Percentiles rank a stretch among this genome's conserved stretches.
These are phyloP conservation scores for Wickerhamiella bombiphila DNA, from an alignment of 805 yeast genomes.

Conservation along the genomic window DNA sequence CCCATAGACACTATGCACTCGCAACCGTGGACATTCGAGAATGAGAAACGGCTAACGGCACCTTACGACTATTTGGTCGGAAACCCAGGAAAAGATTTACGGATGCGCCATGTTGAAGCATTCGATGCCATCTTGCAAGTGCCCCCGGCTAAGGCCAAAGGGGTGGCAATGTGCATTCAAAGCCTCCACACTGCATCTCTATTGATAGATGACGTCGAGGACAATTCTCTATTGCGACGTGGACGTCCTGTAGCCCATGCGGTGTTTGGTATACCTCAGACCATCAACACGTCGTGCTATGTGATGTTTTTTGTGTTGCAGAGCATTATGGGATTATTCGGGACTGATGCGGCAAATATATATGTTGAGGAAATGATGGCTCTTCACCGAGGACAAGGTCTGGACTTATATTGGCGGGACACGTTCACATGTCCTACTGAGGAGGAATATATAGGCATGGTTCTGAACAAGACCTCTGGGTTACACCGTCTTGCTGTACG, in stretches of 20 bases:
- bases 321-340: conserved; percentile 27
- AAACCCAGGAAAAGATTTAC: conserved; percentile 43
- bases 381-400: conserved; percentile 79
- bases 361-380: conserved; percentile 62
- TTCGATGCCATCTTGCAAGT: conserved; percentile 41
- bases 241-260: conserved; percentile 71
- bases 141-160: conserved; percentile 25
- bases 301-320: conserved; percentile 64
- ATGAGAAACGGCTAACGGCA: conserved; percentile 20
- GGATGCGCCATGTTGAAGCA: conserved; percentile 34
- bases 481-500: conserved; percentile 60
- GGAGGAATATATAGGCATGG: conserved; percentile 61
- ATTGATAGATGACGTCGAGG: conserved; percentile 82
- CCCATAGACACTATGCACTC: too few species aligned
- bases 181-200: conserved; percentile 52
- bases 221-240: conserved; percentile 51
- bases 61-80: conserved; percentile 39
- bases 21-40: conserved; percentile 1
- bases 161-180: conserved; percentile 37
- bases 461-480: conserved; percentile 80
- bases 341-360: conserved; percentile 25
- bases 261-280: conserved; percentile 61
- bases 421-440: conserved; percentile 41
- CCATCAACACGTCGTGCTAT: conserved; percentile 71
- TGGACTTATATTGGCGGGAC: conserved; percentile 83